These are phyloP conservation scores for Fusarium sulawesiense DNA, from an alignment of 2,329 filamentous ascomycete genomes.

Conservation along the genomic window DNA sequence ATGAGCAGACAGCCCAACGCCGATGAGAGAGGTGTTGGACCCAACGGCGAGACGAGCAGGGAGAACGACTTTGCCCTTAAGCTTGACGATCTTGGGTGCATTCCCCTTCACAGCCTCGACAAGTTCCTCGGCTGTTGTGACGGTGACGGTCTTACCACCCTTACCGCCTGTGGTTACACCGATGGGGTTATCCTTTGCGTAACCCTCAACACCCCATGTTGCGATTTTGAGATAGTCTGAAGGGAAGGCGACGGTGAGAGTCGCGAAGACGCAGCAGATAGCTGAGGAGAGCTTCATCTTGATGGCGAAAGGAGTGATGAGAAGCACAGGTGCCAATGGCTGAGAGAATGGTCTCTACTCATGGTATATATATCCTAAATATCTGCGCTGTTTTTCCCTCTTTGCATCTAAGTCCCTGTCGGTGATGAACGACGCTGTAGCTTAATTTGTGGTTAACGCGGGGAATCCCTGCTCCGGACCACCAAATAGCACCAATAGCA, in stretches of 20 bases:
- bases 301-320: neutral
- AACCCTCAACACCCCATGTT: slow-evolving; percentile 43
- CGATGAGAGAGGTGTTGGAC: slow-evolving; percentile 59
- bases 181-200: slow-evolving; percentile 52
- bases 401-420: neutral
- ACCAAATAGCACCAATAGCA: slow-evolving; percentile 40
- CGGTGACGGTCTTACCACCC: slow-evolving; percentile 61
- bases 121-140: slow-evolving; percentile 57
- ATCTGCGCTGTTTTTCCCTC: neutral
- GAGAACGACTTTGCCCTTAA: slow-evolving; percentile 50
- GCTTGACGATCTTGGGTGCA: slow-evolving; percentile 56
- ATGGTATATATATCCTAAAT: slow-evolving; percentile 14
- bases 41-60: slow-evolving; percentile 56
- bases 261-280: slow-evolving; percentile 25
- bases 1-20: slow-evolving; percentile 50
- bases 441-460: slow-evolving; percentile 14
- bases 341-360: neutral
- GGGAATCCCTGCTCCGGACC: slow-evolving; percentile 31
- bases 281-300: slow-evolving; percentile 35
- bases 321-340: neutral
- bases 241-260: slow-evolving; percentile 29
- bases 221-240: slow-evolving; percentile 35
- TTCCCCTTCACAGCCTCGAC: slow-evolving; percentile 57
- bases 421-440: neutral
- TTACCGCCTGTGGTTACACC: slow-evolving; percentile 54